Evolutionary conservation across 108 stramenopile genomes (phyloP).

Genomic region (Chaetoceros tenuissimus): DNA sequence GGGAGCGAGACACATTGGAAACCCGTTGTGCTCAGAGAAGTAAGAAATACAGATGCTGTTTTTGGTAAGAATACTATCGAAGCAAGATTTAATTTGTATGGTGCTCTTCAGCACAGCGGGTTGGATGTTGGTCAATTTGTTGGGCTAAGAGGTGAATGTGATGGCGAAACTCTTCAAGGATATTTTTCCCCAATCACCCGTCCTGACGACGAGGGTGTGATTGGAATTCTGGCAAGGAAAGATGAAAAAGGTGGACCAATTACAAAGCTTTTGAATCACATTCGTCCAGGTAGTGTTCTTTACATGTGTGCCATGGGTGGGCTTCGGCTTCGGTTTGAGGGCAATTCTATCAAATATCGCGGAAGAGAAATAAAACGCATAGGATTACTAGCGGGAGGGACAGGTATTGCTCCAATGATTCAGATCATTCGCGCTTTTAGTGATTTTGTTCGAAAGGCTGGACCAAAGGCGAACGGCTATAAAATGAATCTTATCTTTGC

Average conservation of each 20-base stretch:
- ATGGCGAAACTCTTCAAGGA: constrained; percentile 40
- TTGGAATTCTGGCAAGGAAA: constrained; percentile 29
- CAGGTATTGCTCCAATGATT: constrained; percentile 46
- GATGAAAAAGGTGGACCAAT: constrained; percentile 41
- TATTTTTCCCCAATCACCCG: constrained; percentile 28
- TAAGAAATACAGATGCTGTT: constrained; percentile 35
- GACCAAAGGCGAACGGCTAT: background rate
- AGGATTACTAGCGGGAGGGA: constrained; percentile 39
- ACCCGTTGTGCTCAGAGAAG: constrained; percentile 30
- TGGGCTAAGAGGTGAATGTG: constrained; percentile 32
- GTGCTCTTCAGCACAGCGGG: constrained; percentile 30
- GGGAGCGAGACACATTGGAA: constrained; percentile 21
- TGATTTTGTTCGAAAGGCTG: constrained; percentile 13
- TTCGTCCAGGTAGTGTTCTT: constrained; percentile 29
- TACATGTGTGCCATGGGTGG: constrained; percentile 50
- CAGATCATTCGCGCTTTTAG: constrained; percentile 38
- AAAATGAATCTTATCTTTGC: constrained; percentile 36
- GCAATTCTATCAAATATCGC: constrained; percentile 5
- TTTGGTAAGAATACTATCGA: constrained; percentile 39
- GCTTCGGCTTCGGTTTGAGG: constrained; percentile 28
- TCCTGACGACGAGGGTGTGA: constrained; percentile 35
- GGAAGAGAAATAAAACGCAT: constrained; percentile 20
- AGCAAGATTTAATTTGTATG: constrained; percentile 36
- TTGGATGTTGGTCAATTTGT: constrained; percentile 42
- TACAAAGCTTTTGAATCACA: constrained; percentile 16